Evolutionary conservation across 2,329 filamentous ascomycete species (phyloP).

Genomic region (Fusarium subglutinans): DNA sequence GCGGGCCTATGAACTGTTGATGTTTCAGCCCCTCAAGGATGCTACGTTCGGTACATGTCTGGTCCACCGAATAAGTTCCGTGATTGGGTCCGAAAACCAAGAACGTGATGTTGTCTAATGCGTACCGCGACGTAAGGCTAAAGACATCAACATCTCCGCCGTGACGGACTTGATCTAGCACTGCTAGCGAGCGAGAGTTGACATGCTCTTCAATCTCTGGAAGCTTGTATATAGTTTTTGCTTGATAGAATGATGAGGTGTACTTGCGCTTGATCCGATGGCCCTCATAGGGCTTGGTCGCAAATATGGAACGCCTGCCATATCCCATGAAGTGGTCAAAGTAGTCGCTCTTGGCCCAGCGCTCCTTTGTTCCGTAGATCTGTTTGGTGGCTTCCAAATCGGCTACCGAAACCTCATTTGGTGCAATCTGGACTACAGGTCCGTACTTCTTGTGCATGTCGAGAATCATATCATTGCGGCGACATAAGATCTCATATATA

Average conservation of each 20-base stretch:
- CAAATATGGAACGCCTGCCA: background rate
- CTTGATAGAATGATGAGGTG: background rate
- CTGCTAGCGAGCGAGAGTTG: background rate
- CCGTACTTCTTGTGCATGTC: background rate
- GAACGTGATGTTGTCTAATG: background rate
- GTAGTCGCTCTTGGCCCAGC: background rate
- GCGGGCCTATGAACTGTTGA: background rate
- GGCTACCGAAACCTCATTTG: background rate
- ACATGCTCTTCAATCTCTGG: background rate
- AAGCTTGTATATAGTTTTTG: background rate
- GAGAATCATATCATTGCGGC: background rate
- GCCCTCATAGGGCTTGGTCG: background rate
- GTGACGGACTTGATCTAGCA: background rate
- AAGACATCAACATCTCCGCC: background rate
- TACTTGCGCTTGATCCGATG: background rate
- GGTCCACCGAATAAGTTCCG: background rate
- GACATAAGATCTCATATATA: background rate
- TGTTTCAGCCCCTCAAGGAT: background rate
- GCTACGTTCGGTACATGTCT: background rate
- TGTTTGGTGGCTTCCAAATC: background rate
- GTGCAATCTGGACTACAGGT: background rate
- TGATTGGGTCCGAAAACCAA: background rate
- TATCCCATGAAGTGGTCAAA: background rate
- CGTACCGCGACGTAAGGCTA: background rate
- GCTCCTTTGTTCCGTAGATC: background rate